These are phyloP conservation scores for Aspergillus felis DNA, from an alignment of 2,329 filamentous ascomycete species.

Conservation along the genomic window DNA sequence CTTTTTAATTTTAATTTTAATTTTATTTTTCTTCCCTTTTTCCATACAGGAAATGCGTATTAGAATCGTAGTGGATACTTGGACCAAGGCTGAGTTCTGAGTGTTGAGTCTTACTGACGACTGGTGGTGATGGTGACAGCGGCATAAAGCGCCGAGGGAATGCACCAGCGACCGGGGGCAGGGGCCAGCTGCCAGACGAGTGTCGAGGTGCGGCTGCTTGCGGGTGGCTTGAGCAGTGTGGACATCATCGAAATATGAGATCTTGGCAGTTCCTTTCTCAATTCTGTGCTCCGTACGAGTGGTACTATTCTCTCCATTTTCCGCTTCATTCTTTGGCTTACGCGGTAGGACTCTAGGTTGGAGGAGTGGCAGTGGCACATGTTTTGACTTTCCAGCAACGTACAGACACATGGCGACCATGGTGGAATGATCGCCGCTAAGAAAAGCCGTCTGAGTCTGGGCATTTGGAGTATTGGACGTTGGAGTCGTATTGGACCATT, in stretches of 20 bases:
- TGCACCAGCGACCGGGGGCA: slow-evolving; percentile 8
- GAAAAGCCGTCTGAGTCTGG: neutral
- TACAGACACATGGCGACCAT: slow-evolving; percentile 22
- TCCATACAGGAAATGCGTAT: too few relatives aligned
- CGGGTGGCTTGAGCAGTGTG: neutral
- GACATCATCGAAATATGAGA: neutral
- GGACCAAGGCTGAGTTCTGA: neutral
- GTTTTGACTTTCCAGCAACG: slow-evolving; percentile 17
- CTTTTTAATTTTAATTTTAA: too few relatives aligned
- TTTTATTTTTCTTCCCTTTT: too few relatives aligned
- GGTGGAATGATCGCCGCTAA: slow-evolving; percentile 24
- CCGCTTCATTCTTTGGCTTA: neutral
- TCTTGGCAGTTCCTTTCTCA: neutral
- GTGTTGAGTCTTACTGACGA: neutral
- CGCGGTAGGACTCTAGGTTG: neutral
- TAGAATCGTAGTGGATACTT: too few relatives aligned
- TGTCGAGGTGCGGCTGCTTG: neutral
- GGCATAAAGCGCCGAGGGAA: slow-evolving; percentile 2
- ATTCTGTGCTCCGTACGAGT: too few relatives aligned
- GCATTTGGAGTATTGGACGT: neutral
- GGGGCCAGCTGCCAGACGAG: neutral
- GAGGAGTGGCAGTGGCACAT: neutral
- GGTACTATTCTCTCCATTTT: neutral
- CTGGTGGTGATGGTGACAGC: slow-evolving; percentile 2
- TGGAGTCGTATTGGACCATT: neutral